Evolutionary conservation across 345 rosid genomes (phyloP).

Genomic region (Geranium rotundifolium): DNA sequence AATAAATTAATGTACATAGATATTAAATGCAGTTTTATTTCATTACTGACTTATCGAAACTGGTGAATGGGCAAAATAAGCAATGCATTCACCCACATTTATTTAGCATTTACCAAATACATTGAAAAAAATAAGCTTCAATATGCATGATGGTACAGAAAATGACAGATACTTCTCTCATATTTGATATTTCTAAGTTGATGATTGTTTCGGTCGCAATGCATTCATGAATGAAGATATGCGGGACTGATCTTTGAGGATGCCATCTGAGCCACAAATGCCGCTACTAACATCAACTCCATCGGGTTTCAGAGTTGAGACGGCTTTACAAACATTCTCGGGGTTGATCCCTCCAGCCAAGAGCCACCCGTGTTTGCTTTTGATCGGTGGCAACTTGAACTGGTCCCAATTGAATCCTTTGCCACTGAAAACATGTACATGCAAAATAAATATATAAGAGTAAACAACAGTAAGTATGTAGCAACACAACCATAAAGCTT

Average conservation of each 20-base stretch:
- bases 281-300: constrained; percentile 91
- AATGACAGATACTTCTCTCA: too few relatives aligned
- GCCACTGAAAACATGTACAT: constrained; percentile 53
- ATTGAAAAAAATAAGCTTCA: too few relatives aligned
- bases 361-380: constrained; percentile 78
- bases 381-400: constrained; percentile 52
- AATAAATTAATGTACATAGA: too few relatives aligned
- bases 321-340: constrained; percentile 47
- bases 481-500: too few relatives aligned
- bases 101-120: too few relatives aligned
- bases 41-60: too few relatives aligned
- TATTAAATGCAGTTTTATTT: too few relatives aligned
- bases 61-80: too few relatives aligned
- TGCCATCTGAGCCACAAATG: constrained; percentile 59
- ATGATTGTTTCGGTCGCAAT: too few relatives aligned
- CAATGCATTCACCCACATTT: too few relatives aligned
- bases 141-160: too few relatives aligned
- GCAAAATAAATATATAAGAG: neutral
- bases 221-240: constrained; percentile 55
- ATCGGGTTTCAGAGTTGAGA: constrained; percentile 43
- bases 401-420: constrained; percentile 65
- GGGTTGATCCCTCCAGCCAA: constrained; percentile 83
- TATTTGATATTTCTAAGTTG: too few relatives aligned
- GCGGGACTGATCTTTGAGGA: constrained; percentile 45
- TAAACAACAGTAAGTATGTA: neutral